These are phyloP conservation scores for Acacia pycnantha DNA, from an alignment of 331 rosid species.

Conservation along the genomic window DNA sequence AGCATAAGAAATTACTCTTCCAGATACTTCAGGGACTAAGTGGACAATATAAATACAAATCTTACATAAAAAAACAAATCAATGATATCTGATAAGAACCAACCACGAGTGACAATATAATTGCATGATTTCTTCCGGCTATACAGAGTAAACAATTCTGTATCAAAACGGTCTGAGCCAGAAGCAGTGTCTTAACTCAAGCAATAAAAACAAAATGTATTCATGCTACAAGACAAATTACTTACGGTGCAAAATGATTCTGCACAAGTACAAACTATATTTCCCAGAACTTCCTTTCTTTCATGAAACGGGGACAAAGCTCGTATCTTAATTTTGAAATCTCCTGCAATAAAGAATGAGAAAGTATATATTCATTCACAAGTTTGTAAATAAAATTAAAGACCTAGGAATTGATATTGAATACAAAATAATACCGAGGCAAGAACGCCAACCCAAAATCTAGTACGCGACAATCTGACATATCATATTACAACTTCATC, in stretches of 20 bases:
- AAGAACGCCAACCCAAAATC: not conserved
- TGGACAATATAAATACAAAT: not conserved
- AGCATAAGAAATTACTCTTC: not conserved
- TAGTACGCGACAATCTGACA: not conserved
- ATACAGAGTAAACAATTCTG: not conserved
- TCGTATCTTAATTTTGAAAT: constrained; percentile 68
- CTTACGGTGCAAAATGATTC: constrained; percentile 63
- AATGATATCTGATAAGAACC: not conserved
- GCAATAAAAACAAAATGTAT: constrained; percentile 22
- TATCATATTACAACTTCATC: constrained; percentile 3
- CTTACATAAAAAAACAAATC: not conserved
- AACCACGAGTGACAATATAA: not conserved
- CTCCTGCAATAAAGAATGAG: constrained; percentile 46
- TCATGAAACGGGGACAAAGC: constrained; percentile 71
- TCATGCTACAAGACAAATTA: constrained; percentile 21
- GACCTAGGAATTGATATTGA: not conserved
- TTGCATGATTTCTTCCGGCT: not conserved
- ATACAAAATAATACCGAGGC: not conserved
- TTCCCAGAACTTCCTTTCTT: constrained; percentile 75
- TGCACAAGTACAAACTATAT: constrained; percentile 61
- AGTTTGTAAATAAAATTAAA: not conserved
- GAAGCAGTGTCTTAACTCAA: not conserved
- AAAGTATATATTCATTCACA: constrained; percentile 8
- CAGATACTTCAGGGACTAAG: not conserved
- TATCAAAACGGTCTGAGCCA: not conserved